Conservation (phyloP, 2,329 filamentous ascomycete species). For the Sporothrix brasiliensis region DNA sequence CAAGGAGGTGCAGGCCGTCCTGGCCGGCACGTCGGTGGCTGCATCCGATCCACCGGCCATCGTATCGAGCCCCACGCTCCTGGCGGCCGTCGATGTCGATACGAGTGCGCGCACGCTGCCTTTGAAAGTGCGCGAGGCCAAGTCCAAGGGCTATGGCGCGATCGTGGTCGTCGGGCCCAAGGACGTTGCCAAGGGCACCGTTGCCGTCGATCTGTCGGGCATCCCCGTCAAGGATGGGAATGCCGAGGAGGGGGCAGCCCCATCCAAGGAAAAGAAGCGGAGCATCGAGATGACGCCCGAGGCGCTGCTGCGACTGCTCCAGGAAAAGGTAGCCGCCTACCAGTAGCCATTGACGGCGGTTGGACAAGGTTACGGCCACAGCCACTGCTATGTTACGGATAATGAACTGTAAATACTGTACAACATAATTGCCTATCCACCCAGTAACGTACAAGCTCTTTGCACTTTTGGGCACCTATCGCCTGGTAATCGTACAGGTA, state of each 20-base stretch:
- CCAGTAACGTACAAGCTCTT: neutral
- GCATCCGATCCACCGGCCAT: slow-evolving; percentile 40
- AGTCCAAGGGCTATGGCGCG: slow-evolving; percentile 69
- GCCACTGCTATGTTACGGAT: neutral
- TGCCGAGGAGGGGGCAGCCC: neutral
- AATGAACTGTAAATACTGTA: slow-evolving; percentile 4
- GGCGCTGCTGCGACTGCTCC: slow-evolving; percentile 52
- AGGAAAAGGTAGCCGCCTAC: slow-evolving; percentile 52
- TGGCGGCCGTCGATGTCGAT: slow-evolving; percentile 70
- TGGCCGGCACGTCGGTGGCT: slow-evolving; percentile 51
- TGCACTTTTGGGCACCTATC: neutral
- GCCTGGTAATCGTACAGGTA: neutral
- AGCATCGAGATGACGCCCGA: slow-evolving; percentile 46
- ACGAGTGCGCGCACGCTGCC: slow-evolving; percentile 62
- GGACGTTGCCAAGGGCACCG: slow-evolving; percentile 61
- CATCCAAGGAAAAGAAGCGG: slow-evolving; percentile 17
- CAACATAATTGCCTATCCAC: neutral
- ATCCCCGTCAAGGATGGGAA: slow-evolving; percentile 26
- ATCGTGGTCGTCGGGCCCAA: slow-evolving; percentile 72
- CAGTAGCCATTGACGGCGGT: slow-evolving; percentile 42
- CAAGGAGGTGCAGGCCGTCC: slow-evolving; percentile 51
- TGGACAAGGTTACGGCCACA: neutral
- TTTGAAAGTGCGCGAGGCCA: slow-evolving; percentile 74
- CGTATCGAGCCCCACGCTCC: slow-evolving; percentile 55
- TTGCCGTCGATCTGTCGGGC: slow-evolving; percentile 52